A percentile compares a stretch with the other conserved stretches of the same genome.
phyloP scores from a whole-genome alignment of 2,329 filamentous ascomycete species.

The Paecilomyces niveus region DNA sequence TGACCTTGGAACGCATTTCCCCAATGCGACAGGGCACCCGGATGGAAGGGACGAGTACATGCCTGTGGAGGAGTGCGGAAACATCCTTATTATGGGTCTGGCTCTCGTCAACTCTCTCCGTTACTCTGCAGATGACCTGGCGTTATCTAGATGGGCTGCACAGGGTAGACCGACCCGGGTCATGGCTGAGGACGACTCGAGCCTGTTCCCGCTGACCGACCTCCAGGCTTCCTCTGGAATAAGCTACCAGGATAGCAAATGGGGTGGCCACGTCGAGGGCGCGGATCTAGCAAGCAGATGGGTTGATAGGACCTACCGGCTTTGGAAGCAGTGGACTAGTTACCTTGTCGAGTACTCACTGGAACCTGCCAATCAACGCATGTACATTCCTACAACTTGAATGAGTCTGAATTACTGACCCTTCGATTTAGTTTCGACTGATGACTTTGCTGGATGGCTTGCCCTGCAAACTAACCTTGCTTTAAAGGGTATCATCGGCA shows the following conservation, averaged over 20 bases:
- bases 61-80: constrained; percentile 55
- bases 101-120: constrained; percentile 68
- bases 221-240: constrained; percentile 46
- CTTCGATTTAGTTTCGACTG: constrained; percentile 56
- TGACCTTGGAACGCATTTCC: constrained; percentile 47
- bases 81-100: constrained; percentile 76
- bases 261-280: constrained; percentile 50
- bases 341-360: constrained; percentile 71
- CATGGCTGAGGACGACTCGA: constrained; percentile 16
- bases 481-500: constrained; percentile 75
- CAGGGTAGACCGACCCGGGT: constrained; percentile 19
- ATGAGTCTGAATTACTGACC: neutral
- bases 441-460: constrained; percentile 75
- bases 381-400: constrained; percentile 10
- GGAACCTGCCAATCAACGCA: constrained; percentile 64
- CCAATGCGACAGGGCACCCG: constrained; percentile 49
- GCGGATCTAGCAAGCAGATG: constrained; percentile 54
- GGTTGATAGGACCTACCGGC: constrained; percentile 61
- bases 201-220: constrained; percentile 42
- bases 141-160: constrained; percentile 54
- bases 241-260: constrained; percentile 54
- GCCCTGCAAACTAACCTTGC: constrained; percentile 76
- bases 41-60: constrained; percentile 50
- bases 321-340: constrained; percentile 71
- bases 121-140: constrained; percentile 51